Conservation (phyloP, 2,329 filamentous ascomycete genomes). For the Colletotrichum gloeosporioides region DNA sequence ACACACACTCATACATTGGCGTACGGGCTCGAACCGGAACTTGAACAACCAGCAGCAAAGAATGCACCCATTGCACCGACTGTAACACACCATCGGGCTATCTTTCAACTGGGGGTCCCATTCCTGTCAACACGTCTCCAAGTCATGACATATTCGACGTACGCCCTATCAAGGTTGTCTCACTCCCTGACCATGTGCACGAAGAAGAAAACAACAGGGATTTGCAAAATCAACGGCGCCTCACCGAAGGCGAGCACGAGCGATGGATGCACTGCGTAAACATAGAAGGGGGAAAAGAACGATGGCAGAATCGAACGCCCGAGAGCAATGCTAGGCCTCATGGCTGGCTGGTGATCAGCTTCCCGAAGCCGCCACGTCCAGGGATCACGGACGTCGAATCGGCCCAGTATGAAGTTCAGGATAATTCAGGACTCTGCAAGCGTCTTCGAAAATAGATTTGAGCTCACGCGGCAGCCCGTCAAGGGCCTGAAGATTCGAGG, state of each 20-base stretch:
- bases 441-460: conserved; percentile 12
- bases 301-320: not conserved
- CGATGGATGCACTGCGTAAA: not conserved
- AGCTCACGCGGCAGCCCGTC: not conserved
- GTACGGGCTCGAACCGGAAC: not conserved
- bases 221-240: not conserved
- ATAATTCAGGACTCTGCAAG: conserved; percentile 15
- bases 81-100: not conserved
- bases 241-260: not conserved
- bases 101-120: not conserved
- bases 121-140: conserved; percentile 10
- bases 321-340: not conserved
- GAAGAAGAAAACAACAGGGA: not conserved
- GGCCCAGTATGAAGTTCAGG: conserved; percentile 10
- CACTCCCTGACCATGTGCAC: conserved; percentile 2
- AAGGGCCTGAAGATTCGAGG: not conserved
- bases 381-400: conserved; percentile 5
- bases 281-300: not conserved
- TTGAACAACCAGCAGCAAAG: not conserved
- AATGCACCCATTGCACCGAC: not conserved
- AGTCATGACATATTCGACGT: conserved; percentile 15
- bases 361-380: conserved; percentile 4
- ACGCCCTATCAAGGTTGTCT: conserved; percentile 1
- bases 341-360: not conserved
- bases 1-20: not conserved